Conservation (phyloP, 1,139 yeast genomes). For the Yamadazyma dushanensis region DNA sequence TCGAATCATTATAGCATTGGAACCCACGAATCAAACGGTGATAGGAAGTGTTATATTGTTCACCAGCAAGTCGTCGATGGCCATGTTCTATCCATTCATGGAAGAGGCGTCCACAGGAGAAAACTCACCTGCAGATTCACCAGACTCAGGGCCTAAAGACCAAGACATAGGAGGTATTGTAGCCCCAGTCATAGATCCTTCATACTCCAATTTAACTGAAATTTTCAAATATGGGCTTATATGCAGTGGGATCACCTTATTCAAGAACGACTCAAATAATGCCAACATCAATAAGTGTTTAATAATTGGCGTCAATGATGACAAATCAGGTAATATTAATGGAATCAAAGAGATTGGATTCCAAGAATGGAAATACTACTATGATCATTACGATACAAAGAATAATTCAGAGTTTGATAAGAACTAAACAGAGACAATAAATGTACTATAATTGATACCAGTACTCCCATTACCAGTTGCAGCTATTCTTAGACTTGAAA, state of each 20-base stretch:
- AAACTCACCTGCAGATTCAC: constrained; percentile 8
- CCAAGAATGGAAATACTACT: constrained; percentile 39
- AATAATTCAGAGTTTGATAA: not conserved
- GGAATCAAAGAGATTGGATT: constrained; percentile 47
- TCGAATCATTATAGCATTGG: constrained; percentile 56
- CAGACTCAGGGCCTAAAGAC: constrained; percentile 5
- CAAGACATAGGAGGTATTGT: constrained; percentile 53
- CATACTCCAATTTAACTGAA: constrained; percentile 54
- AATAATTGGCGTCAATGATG: constrained; percentile 42
- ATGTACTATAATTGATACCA: too few relatives aligned
- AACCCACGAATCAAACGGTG: constrained; percentile 53
- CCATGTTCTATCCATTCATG: constrained; percentile 55
- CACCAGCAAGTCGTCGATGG: constrained; percentile 46
- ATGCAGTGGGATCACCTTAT: constrained; percentile 58
- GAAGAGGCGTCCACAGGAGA: constrained; percentile 27
- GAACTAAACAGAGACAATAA: too few relatives aligned
- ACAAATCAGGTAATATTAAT: constrained; percentile 26
- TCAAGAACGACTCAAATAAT: constrained; percentile 37
- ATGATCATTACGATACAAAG: constrained; percentile 36
- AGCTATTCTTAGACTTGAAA: too few relatives aligned
- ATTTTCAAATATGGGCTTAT: constrained; percentile 59
- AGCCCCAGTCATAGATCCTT: constrained; percentile 57
- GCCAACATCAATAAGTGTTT: constrained; percentile 33
- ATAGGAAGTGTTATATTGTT: constrained; percentile 58
- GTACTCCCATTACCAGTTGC: not conserved